A percentile compares a stretch with the other conserved stretches of the same genome.
These are phyloP conservation scores for Angomonas deanei DNA, from an alignment of 208 protist genomes.

Conservation along the genomic window DNA sequence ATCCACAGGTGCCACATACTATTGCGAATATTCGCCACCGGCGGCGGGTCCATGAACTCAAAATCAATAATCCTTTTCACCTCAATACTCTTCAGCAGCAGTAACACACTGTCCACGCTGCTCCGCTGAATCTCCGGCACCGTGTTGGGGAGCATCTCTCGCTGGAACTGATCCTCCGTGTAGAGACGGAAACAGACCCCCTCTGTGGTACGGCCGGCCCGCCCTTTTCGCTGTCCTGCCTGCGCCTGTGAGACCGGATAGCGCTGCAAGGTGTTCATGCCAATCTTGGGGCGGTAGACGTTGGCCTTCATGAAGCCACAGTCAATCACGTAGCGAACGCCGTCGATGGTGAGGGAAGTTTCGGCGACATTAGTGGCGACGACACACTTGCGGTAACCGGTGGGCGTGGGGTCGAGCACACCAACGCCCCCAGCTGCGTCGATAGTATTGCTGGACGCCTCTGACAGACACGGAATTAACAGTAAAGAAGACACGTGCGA, in stretches of 20 bases:
- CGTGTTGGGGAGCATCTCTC: conserved; percentile 93
- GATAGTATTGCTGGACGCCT: conserved; percentile 66
- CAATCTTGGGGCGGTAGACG: conserved; percentile 96
- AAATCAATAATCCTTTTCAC: conserved; percentile 95
- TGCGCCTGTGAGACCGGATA: conserved; percentile 96
- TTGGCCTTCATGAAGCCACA: conserved; percentile 99
- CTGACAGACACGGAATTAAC: conserved; percentile 89
- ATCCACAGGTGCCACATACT: conserved; percentile 98
- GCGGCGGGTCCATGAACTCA: conserved; percentile 99
- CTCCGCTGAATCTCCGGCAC: conserved; percentile 98
- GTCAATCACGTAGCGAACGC: conserved; percentile 95
- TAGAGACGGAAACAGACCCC: conserved; percentile 96
- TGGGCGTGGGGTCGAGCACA: conserved; percentile 95
- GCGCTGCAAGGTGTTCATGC: conserved; percentile 95
- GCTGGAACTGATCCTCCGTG: conserved; percentile 93
- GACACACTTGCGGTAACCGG: conserved; percentile 95
- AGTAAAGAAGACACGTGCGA: conserved; percentile 92
- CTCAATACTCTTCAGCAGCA: conserved; percentile 96
- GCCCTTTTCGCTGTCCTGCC: conserved; percentile 95
- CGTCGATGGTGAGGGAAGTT: conserved; percentile 98
- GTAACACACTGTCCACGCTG: conserved; percentile 93
- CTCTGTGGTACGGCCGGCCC: conserved; percentile 96
- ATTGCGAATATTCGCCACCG: conserved; percentile 90
- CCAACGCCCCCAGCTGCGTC: conserved; percentile 42
- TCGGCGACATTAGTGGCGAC: conserved; percentile 99